Evolutionary conservation across 2,329 filamentous ascomycete genomes (phyloP), one percentile per base, ranked within the genome.

Genomic region (Alternaria arborescens): DNA sequence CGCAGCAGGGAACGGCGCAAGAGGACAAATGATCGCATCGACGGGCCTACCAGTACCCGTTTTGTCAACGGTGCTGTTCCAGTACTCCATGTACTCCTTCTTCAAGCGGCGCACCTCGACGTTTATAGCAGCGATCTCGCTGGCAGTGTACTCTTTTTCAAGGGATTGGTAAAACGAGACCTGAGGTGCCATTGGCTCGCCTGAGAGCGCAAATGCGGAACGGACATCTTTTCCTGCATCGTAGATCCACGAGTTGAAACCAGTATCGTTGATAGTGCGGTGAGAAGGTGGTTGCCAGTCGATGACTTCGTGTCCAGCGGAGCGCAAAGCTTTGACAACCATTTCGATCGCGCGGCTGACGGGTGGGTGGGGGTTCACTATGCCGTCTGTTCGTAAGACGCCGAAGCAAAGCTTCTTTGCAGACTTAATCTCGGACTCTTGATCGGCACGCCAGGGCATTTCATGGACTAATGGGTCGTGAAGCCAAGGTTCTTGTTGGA

Each of bases 391-490:
- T 53, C 63, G 57, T 7, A 79, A 38, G 1, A 80, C 54, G 3
- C 71, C 79, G 28, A 81, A 77, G 5, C 53, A 64, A 1, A 81
- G 60, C 42, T 73, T 55, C 14, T 52, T 52, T 8, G 38, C 22
- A 5, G 24, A 22, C 10, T 46, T 60, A 3, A 82, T 65, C 0
- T 72, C 58, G 5, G 57, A 58, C 30, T 78, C 71, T 30, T 80
- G 74, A 14, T 76, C 69, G 3, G 85, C 81, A 3, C 88, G 83
- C 85, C 89, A 92, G 0, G 89, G 89, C 1, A 92, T 80, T 20
- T 90, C 87, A 41, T 87, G 77, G 0, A 89, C 87, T 0, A 88
- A 78, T 0, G 90, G 89, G 72, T 92, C 90, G 64, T 86, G 78
- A 1, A 87, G 76, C 90, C 90, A 92, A 0, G 90, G 90, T 54